Conservation (phyloP, 2,329 filamentous ascomycete species). For the Xylariomycetidae sp. region DNA sequence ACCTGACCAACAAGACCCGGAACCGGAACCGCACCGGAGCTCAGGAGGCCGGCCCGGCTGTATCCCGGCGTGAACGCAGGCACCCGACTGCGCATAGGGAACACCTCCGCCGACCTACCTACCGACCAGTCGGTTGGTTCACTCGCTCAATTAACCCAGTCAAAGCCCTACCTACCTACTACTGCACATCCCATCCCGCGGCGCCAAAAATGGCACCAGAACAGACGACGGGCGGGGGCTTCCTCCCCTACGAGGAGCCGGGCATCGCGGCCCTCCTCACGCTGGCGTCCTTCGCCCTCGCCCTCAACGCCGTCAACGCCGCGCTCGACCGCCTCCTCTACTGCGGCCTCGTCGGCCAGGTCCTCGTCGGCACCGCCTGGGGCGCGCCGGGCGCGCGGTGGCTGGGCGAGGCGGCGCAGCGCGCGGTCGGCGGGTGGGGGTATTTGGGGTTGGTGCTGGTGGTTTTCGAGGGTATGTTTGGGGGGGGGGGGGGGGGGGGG, state of each 20-base stretch:
- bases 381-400: slow-evolving; percentile 59
- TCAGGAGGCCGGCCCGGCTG: too few relatives aligned
- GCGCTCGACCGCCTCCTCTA: slow-evolving; percentile 55
- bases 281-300: slow-evolving; percentile 54
- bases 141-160: too few relatives aligned
- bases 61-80: too few relatives aligned
- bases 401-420: slow-evolving; percentile 38
- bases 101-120: too few relatives aligned
- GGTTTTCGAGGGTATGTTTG: slow-evolving; percentile 57
- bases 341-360: slow-evolving; percentile 66
- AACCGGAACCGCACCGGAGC: too few relatives aligned
- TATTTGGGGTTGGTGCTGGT: slow-evolving; percentile 68
- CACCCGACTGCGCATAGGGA: too few relatives aligned
- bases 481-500: slow-evolving; percentile 8
- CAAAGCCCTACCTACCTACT: too few relatives aligned
- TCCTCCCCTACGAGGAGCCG: slow-evolving; percentile 56
- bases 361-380: slow-evolving; percentile 65
- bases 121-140: too few relatives aligned
- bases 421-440: slow-evolving; percentile 55
- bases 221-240: too few relatives aligned
- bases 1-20: too few relatives aligned
- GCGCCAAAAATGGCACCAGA: too few relatives aligned
- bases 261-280: slow-evolving; percentile 52
- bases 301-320: slow-evolving; percentile 53
- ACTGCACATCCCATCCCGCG: too few relatives aligned